Evolutionary conservation across 2,329 filamentous ascomycete genomes (phyloP), one percentile per base, ranked within the genome.

Genomic region (Teratosphaeriaceae sp.): DNA sequence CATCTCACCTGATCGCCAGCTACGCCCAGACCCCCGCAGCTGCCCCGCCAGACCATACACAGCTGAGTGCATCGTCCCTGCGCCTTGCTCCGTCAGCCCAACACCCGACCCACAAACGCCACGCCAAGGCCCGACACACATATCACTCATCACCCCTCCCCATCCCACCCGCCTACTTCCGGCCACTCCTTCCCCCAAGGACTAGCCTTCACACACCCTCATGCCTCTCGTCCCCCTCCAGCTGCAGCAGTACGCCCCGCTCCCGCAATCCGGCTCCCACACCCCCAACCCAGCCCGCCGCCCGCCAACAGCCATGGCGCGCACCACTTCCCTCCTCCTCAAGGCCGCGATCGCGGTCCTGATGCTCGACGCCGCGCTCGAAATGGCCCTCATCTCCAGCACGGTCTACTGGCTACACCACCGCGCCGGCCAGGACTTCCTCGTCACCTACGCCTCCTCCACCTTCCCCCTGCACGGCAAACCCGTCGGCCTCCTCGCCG

Each of bases 401-500:
- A 58, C 55, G 51, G 56, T 60, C 34, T 46, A 48, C 19, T 60
- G 57, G 56, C 54, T 58, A 3, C 54, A 59, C 41, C 36, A 42
- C 18, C 49, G 50, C 23, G 55, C 53, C 27, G 55, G 56, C 37
- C 37, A 42, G 15, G 44, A 42, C 40, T 59, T 57, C 47, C 35
- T 43, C 18, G 43, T 57, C 46, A 27, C 36, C 38, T 49, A 50
- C 30, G 41, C 49, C 24, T 31, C 19, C 34, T 35, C 62, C 20
- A 65, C 58, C 22, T 56, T 59, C 38, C 31, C 49, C 3, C 63
- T 71, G 34, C 62, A 61, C 33, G 68, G 68, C 50, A 66, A 68
- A 47, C 64, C 65, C 40, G 65, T 65, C 39, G 55, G 64, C 21
- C 47, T 58, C 2, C 50, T 59, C 19, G 40, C 52, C 20, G 42